phyloP scores from a whole-genome alignment of 164 flowering plant genomes.

The Macadamia tetraphylla region DNA sequence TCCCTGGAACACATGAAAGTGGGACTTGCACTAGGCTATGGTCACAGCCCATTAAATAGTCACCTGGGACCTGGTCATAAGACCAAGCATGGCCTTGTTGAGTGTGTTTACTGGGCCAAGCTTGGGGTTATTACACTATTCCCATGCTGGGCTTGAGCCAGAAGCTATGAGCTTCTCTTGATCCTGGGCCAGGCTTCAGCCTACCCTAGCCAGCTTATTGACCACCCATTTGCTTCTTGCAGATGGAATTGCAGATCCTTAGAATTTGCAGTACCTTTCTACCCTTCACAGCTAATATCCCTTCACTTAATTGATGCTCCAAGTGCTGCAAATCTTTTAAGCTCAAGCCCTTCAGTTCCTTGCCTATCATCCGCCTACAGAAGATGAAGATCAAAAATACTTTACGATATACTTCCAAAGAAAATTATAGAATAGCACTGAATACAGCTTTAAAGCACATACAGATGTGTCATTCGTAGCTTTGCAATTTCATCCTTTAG shows the following conservation, averaged over 20 bases:
- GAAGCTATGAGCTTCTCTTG: too few relatives aligned
- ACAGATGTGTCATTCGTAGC: conserved; percentile 54
- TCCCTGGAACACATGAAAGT: too few relatives aligned
- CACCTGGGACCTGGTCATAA: too few relatives aligned
- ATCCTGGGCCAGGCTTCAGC: too few relatives aligned
- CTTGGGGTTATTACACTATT: too few relatives aligned
- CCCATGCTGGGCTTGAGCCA: too few relatives aligned
- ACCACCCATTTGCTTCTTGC: neutral
- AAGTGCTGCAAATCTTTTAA: conserved; percentile 63
- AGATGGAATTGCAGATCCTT: neutral
- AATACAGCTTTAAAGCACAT: conserved; percentile 18
- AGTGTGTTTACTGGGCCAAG: too few relatives aligned
- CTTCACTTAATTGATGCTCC: conserved; percentile 67
- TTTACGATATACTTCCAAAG: neutral
- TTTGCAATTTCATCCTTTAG: conserved; percentile 58
- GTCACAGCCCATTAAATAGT: too few relatives aligned
- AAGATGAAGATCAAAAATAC: neutral
- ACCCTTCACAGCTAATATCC: conserved; percentile 52
- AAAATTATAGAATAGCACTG: neutral
- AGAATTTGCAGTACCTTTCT: conserved; percentile 45
- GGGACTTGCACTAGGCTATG: too few relatives aligned
- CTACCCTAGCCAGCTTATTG: too few relatives aligned
- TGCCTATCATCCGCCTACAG: conserved; percentile 59
- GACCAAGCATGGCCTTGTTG: too few relatives aligned
- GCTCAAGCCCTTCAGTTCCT: conserved; percentile 56